Base-by-base conservation (phyloP, 2,329 filamentous ascomycete genomes). In the Thelonectria olida region DNA sequence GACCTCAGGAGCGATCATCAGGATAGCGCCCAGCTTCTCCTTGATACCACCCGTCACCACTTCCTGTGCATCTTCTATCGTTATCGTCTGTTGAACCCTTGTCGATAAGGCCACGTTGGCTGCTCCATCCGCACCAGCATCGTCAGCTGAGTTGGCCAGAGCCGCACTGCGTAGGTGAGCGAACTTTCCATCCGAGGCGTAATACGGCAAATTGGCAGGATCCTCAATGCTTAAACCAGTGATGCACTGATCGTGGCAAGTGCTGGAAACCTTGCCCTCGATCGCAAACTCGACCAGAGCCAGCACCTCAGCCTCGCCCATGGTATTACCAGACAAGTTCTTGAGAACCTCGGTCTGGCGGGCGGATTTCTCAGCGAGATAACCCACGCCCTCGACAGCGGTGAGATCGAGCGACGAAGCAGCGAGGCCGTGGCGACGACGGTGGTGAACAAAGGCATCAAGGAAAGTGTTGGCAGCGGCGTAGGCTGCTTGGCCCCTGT, bases 171-270 rank as follows among this genome's bases (percentile, higher is more conserved):
- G 79, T 23, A 87, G 76, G 28, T 80, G 76, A 56, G 81, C 80
- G 73, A 87, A 87, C 69, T 85, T 86, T 54, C 81, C 82, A 49
- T 88, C 85, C 2, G 78, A 70, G 4, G 80, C 80, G 80, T 84
- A 88, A 75, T 85, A 87, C 0, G 83, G 84, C 50, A 80, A 73
- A 25, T 48, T 48, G 3, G 74, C 74, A 6, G 78, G 77, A 20
- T 78, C 81, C 7, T 65, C 64, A 62, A 86, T 81, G 54, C 80
- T 78, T 70, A 87, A 80, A 2, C 85, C 85, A 0, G 84, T 87
- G 62, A 87, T 84, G 36, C 79, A 80, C 67, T 87, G 84, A 41
- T 75, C 78, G 57, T 81, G 79, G 71, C 82, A 85, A 0, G 77
- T 73, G 0, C 68, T 65, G 0, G 71, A 71, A 4, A 85, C 67